phyloP scores from a whole-genome alignment of 371 early-diverging fungal species.

The Entomophthora muscae region DNA sequence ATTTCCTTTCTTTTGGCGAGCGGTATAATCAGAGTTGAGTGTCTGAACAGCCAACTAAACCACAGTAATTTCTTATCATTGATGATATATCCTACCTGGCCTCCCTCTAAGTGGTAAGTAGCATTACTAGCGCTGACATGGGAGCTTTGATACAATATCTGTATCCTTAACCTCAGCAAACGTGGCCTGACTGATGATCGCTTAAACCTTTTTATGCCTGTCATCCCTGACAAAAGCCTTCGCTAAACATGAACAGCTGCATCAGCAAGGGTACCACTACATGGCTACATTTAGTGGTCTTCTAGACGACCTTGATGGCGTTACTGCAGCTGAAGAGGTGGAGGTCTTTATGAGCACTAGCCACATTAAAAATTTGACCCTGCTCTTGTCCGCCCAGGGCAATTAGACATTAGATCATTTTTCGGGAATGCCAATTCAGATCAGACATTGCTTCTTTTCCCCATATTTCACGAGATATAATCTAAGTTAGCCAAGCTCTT shows the following conservation, averaged over 20 bases:
- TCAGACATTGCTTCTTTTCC: constrained; percentile 42
- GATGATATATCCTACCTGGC: too few species aligned
- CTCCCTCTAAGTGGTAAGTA: too few species aligned
- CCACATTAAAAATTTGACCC: constrained; percentile 84
- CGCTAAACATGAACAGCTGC: constrained; percentile 25
- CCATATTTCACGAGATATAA: constrained; percentile 19
- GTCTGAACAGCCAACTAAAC: too few species aligned
- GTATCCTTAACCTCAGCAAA: constrained; percentile 75
- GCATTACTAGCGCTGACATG: constrained; percentile 92
- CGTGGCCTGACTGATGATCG: constrained; percentile 82
- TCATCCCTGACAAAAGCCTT: constrained; percentile 84
- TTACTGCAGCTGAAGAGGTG: constrained; percentile 57
- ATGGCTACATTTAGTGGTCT: constrained; percentile 39
- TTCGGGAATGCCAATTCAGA: constrained; percentile 59
- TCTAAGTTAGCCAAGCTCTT: too few species aligned
- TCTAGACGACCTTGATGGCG: constrained; percentile 72
- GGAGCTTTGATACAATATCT: constrained; percentile 82
- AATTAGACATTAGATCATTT: constrained; percentile 77
- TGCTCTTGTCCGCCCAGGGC: constrained; percentile 91
- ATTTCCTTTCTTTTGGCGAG: too few species aligned
- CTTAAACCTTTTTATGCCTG: constrained; percentile 64
- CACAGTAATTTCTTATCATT: too few species aligned
- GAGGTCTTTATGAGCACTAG: constrained; percentile 74
- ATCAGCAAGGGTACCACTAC: constrained; percentile 16
- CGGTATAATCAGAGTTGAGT: too few species aligned